Base-by-base conservation (phyloP, 1,284 basidiomycete species). In the Amylostereum areolatum region DNA sequence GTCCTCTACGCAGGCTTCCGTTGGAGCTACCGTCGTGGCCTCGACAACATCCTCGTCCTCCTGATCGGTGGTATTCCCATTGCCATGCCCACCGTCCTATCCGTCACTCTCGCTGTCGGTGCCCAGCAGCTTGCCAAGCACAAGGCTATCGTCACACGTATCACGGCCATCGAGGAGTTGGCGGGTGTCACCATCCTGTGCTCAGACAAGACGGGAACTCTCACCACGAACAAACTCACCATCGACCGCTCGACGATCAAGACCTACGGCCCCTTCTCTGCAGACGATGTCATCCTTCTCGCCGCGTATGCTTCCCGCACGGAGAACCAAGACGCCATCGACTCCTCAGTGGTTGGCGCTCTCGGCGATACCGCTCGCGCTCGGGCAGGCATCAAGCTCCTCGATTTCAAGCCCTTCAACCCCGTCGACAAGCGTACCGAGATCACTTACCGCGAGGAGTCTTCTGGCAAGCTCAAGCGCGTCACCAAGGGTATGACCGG, bases 391-490 rank as follows among this genome's bases (percentile, higher is more conserved):
- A 97, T 98, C 75, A 93, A 91, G 68, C 83, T 97, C 50, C 78
- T 97, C 65, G 93, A 98, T 73, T 99, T 99, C 83, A 97, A 96
- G 78, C 94, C 96, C 24, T 98, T 98, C 83, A 96, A 98, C 81
- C 95, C 96, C 52, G 92, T 96, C 61, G 93, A 96, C 81, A 98
- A 98, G 82, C 92, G 95, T 67, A 98, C 95, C 54, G 94, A 97
- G 75, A 95, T 97, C 66, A 98, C 96, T 49, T 97, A 97, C 78
- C 85, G 84, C 54, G 95, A 97, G 70, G 87, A 94, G 69, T 80
- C 92, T 25, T 82, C 90, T 31, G 94, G 94, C 72, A 92, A 90
- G 73, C 83, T 97, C 61, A 97, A 96, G 83, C 92, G 94, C 64
- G 94, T 94, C 63, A 97, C 96, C 68, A 98, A 99, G 88, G 96